Percentiles rank a stretch among this genome's conserved stretches.
Evolutionary conservation across 495 filamentous ascomycete genomes (phyloP).

Genomic region (Aspergillus heteromorphus): DNA sequence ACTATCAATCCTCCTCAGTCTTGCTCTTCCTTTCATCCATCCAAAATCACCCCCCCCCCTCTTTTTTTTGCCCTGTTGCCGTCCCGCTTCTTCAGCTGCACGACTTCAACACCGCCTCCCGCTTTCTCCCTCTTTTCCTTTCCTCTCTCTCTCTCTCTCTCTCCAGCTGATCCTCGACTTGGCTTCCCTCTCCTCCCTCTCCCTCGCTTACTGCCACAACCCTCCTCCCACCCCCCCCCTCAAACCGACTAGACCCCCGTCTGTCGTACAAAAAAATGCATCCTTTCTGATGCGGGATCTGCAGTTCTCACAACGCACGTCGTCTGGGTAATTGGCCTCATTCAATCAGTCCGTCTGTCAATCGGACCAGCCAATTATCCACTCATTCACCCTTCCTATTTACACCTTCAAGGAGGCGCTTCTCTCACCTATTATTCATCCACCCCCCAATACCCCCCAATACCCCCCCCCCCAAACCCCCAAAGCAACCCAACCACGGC

Average conservation of each 20-base stretch:
- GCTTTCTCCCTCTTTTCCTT: background rate
- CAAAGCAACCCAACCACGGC: background rate
- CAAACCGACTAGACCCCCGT: background rate
- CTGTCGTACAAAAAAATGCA: constrained; percentile 6
- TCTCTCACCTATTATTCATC: background rate
- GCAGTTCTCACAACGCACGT: constrained; percentile 12
- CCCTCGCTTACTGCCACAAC: constrained; percentile 11
- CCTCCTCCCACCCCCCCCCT: constrained; percentile 11
- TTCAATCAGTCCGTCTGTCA: background rate
- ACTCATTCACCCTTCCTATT: constrained; percentile 5
- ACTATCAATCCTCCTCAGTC: background rate
- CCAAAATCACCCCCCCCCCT: no score
- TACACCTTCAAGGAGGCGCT: constrained; percentile 1
- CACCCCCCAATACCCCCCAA: no score
- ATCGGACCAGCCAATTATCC: constrained; percentile 4
- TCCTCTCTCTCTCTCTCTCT: constrained; percentile 8
- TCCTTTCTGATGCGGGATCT: constrained; percentile 14
- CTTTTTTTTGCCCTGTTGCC: background rate
- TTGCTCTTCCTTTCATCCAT: background rate
- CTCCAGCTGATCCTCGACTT: background rate
- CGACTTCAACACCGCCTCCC: constrained; percentile 6
- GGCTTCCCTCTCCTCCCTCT: constrained; percentile 3
- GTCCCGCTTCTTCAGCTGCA: background rate
- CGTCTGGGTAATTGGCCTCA: constrained; percentile 2
- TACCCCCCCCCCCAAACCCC: no score